A percentile compares a stretch with the other conserved stretches of the same genome.
Conservation (phyloP, 106 monocot species). For the Dioscorea dumetorum region DNA sequence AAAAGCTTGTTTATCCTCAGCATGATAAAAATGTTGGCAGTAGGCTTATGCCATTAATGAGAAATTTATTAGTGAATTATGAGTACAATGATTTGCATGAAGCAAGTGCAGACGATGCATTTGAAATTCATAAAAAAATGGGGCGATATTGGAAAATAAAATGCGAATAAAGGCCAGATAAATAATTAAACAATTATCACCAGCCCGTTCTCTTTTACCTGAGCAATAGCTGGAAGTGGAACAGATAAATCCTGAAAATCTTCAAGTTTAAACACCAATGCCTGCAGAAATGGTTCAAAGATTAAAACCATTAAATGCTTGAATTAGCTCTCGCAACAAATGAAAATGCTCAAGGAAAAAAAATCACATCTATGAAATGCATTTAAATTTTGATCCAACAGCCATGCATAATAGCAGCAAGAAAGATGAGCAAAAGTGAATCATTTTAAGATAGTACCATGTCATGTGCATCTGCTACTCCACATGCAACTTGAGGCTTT, state of each 20-base stretch:
- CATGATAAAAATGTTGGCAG: no score
- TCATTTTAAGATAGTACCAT: constrained; percentile 40
- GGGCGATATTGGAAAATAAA: no score
- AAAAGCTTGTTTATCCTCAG: no score
- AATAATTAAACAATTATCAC: background rate
- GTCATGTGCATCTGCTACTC: constrained; percentile 84
- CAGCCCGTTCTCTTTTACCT: constrained; percentile 37
- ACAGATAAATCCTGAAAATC: constrained; percentile 63
- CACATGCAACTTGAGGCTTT: constrained; percentile 97
- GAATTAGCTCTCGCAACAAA: background rate
- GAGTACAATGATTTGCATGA: no score
- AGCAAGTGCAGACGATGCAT: no score
- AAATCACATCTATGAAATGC: background rate
- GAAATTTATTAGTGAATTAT: no score
- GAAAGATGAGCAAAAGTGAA: no score
- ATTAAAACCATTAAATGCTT: no score
- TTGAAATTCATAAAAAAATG: no score
- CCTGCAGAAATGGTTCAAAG: constrained; percentile 35
- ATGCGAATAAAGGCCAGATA: no score
- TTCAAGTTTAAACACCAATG: constrained; percentile 73
- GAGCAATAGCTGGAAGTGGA: constrained; percentile 92
- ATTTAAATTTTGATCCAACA: background rate
- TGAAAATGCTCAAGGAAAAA: background rate
- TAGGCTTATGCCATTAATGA: no score
- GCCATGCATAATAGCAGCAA: no score